phyloP scores from a whole-genome alignment of 192 early-diverging fungal genomes.

The Backusella liffmaniae region DNA sequence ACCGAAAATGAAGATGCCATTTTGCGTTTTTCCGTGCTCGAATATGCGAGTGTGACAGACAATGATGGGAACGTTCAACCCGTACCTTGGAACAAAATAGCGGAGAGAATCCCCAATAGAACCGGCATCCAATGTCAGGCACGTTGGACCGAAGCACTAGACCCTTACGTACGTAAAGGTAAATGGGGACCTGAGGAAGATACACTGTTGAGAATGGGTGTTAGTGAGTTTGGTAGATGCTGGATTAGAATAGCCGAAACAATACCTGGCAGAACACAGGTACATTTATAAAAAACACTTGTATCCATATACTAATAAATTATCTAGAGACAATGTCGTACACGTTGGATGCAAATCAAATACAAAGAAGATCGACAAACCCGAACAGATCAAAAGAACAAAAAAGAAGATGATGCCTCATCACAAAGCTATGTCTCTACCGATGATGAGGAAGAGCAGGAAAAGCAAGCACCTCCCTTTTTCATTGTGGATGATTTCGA shows the following conservation, averaged over 20 bases:
- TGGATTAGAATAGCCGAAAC: constrained; percentile 62
- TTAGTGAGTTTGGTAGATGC: constrained; percentile 38
- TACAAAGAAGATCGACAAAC: constrained; percentile 36
- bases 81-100: constrained; percentile 51
- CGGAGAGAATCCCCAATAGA: constrained; percentile 45
- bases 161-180: constrained; percentile 53
- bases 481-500: constrained; percentile 22
- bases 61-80: constrained; percentile 35
- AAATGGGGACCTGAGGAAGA: constrained; percentile 55
- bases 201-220: constrained; percentile 53
- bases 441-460: neutral
- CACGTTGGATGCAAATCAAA: constrained; percentile 58
- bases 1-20: constrained; percentile 48
- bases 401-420: constrained; percentile 12
- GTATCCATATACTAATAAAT: constrained; percentile 7
- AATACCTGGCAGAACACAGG: constrained; percentile 56
- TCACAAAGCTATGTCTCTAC: constrained; percentile 21
- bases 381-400: constrained; percentile 3
- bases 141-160: constrained; percentile 58
- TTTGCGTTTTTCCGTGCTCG: constrained; percentile 39
- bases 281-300: constrained; percentile 12
- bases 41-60: constrained; percentile 41
- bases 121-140: constrained; percentile 63
- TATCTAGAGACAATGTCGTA: constrained; percentile 52
- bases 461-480: constrained; percentile 10